Base-by-base conservation (phyloP, 352 stramenopile species). In the Globisporangium iwayamae region DNA sequence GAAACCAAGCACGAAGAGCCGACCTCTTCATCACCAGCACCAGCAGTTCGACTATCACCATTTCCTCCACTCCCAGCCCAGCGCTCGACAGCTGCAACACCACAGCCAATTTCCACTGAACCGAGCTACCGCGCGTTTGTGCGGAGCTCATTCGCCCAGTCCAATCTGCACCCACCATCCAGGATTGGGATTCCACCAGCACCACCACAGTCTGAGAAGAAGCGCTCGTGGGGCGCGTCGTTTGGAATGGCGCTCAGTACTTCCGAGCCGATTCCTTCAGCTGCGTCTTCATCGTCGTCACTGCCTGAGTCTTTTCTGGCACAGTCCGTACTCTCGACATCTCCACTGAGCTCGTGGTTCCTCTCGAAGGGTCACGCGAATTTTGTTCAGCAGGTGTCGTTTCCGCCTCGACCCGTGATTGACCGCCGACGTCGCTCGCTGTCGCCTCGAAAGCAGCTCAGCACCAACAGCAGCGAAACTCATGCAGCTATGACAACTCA, bases 391-490 rank as follows among this genome's bases (percentile, higher is more conserved):
- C 61, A 50, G 28, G 65, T 71, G 7, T 36, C 48, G 16, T 68
- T 68, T 30, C 63, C 63, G 11, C 56, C 63, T n/a, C 55, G 55
- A 52, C 28, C 46, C 54, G 36, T 39, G 6, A 51, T 20, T n/a
- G 47, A 68, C n/a, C 73, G 67, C 90, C 76, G 10, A 84, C 70
- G 54, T 79, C 56, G 73, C 61, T 93, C 83, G 7, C 79, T 91
- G 8, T 72, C 72, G 14, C 61, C 61, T 39, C 61, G 52, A 4
- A 53, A 51, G 43, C 61, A 66, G 32, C 45, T 56, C 18, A n/a
- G 16, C 47, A 8, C 8, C 22, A 57, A 1, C n/a, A 64, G 9
- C 47, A 59, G 1, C 22, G 22, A 16, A 1, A 18, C 2, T 16
- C 50, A 55, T 8, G 7, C 32, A 45, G n/a, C 6, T 8, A 30